Conservation (phyloP, 2,329 filamentous ascomycete genomes). For the Hypoxylon sp. region DNA sequence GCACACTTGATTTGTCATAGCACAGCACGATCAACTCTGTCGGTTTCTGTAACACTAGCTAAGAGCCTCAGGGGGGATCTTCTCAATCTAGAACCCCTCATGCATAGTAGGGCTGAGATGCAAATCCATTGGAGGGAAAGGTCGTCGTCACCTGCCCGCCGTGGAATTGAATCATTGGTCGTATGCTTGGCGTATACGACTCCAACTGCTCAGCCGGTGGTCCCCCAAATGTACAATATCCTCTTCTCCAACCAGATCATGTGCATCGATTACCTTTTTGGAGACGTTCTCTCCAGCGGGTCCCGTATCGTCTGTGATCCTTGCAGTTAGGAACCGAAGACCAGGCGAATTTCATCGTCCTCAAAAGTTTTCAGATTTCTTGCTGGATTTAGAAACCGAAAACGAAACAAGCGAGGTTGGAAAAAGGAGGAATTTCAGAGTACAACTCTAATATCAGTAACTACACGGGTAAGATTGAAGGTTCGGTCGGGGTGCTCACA, state of each 20-base stretch:
- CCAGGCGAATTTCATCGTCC: background rate
- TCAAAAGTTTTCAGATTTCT: background rate
- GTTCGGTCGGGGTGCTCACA: too few species aligned
- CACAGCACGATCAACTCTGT: background rate
- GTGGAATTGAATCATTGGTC: constrained; percentile 7
- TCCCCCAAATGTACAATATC: background rate
- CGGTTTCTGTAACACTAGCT: background rate
- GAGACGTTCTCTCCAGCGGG: background rate
- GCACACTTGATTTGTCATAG: background rate
- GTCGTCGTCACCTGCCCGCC: constrained; percentile 12
- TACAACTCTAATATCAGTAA: too few species aligned
- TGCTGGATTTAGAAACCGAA: background rate
- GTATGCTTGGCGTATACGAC: constrained; percentile 16
- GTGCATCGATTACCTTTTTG: background rate
- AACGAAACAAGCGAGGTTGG: too few species aligned
- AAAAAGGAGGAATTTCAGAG: too few species aligned
- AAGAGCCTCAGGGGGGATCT: constrained; percentile 34
- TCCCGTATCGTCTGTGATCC: background rate
- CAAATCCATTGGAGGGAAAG: constrained; percentile 23
- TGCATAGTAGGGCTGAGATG: constrained; percentile 30
- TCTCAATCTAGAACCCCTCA: constrained; percentile 22
- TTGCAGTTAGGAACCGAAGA: background rate
- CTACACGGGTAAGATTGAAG: too few species aligned
- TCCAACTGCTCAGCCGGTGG: constrained; percentile 7
- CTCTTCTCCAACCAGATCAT: background rate